A percentile compares a stretch with the other conserved stretches of the same genome.
Conservation (phyloP, 2,329 filamentous ascomycete species). For the Aspergillus novofumigatus region DNA sequence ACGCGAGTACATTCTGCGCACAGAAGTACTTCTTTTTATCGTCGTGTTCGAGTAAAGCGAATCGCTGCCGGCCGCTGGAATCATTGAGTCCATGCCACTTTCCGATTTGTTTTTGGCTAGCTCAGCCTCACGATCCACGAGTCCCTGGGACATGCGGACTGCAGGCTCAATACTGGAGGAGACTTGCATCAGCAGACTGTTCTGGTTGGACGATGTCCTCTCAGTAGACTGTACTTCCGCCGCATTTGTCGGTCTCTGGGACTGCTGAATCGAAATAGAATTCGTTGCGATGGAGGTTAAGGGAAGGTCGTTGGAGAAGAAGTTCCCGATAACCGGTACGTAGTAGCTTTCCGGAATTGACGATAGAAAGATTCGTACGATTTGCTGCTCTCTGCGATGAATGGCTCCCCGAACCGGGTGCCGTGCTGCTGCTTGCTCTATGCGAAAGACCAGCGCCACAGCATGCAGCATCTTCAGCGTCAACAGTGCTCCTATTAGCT, state of each 20-base stretch:
- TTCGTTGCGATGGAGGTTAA: background rate
- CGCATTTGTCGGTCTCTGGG: background rate
- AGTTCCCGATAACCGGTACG: constrained; percentile 12
- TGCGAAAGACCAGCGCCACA: constrained; percentile 12
- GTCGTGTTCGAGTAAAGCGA: constrained; percentile 18
- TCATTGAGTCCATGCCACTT: background rate
- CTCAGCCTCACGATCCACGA: background rate
- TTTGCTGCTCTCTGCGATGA: constrained; percentile 18
- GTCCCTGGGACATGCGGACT: constrained; percentile 4
- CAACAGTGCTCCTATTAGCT: constrained; percentile 18
- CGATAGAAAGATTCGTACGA: constrained; percentile 17
- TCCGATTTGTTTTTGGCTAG: background rate
- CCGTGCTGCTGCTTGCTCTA: constrained; percentile 10
- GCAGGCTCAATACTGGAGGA: constrained; percentile 3
- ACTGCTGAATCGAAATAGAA: background rate
- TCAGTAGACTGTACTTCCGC: background rate
- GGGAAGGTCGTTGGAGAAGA: background rate
- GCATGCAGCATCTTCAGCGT: constrained; percentile 24
- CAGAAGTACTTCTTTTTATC: constrained; percentile 8
- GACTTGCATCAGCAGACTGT: constrained; percentile 1
- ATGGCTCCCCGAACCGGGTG: constrained; percentile 15
- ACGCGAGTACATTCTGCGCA: constrained; percentile 5
- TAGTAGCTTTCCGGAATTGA: constrained; percentile 12
- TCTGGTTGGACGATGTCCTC: background rate
- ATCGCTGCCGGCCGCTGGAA: constrained; percentile 11